Base-by-base conservation (phyloP, 768 basidiomycete genomes). In the Pilatotrama ljubarskyi region DNA sequence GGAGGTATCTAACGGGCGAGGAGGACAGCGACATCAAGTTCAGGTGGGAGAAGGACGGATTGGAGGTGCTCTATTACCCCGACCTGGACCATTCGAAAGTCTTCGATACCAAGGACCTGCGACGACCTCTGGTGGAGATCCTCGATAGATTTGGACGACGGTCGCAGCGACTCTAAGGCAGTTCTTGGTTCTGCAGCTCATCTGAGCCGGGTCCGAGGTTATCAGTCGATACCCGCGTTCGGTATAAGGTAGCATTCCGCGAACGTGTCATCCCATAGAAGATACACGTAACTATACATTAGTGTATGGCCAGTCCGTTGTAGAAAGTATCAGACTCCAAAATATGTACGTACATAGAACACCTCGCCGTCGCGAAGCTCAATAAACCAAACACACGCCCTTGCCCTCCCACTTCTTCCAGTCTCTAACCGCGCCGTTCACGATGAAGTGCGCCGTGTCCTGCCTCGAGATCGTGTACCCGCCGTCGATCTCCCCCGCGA, bases 401-500 rank as follows among this genome's bases (percentile, higher is more conserved):
- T 83, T 84, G 20, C 82, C 80, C 60, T 76, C 71, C 75, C 76
- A 85, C 51, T 82, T 74, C 7, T 76, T 67, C 88, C 87, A 86
- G 18, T 77, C 67, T 50, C 73, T 72, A 43, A 75, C 38, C 18
- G 79, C 64, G 0, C 71, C 76, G 48, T 86, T 80, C 3, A 77
- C 80, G 14, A 89, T 66, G 70, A 88, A 88, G 73, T 88, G 85
- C 0, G 82, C 84, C 1, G 86, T 84, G 66, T 90, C 87, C 64
- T 74, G 77, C 66, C 87, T 77, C 37, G 86, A 85, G 3, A 90
- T 67, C n/a, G 79, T 80, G 66, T 78, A 88, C 3, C 74, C 75
- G 13, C 58, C 3, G 35, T 6, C 11, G 58, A 41, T 25, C 43
- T 48, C 17, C 68, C 73, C 80, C 13, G 71, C 74, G 14, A 47